phyloP scores from a whole-genome alignment of 140 eudicot species.

The Oenanthe javanica region DNA sequence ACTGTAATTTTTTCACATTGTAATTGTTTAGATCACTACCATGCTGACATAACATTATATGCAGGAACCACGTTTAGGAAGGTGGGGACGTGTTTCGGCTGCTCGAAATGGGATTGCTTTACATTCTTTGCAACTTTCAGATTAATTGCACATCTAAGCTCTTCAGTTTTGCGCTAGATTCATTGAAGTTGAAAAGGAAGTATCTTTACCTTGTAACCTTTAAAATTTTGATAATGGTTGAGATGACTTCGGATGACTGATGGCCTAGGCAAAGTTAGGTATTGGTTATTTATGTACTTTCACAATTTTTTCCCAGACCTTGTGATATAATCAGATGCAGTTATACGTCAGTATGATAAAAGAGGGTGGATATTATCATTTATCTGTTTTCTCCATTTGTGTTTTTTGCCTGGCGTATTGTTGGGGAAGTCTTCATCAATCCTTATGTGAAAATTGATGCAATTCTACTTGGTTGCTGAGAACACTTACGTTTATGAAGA shows the following conservation, averaged over 20 bases:
- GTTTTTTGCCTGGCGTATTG: not conserved
- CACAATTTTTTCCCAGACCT: not conserved
- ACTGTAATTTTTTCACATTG: not conserved
- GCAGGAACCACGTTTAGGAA: constrained; percentile 96
- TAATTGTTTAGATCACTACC: not conserved
- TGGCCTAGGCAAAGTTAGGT: not conserved
- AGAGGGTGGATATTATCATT: not conserved
- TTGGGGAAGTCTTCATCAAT: not conserved
- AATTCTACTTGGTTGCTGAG: not conserved
- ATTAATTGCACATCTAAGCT: not conserved
- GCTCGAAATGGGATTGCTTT: constrained; percentile 76
- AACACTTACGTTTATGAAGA: not conserved
- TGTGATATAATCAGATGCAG: not conserved
- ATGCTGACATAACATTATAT: not conserved
- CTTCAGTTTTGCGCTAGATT: constrained; percentile 13
- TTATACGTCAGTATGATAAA: not conserved
- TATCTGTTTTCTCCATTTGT: not conserved
- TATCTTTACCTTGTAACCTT: not conserved
- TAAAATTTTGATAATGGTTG: constrained; percentile 3
- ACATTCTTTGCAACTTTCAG: constrained; percentile 47
- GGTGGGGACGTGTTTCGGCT: constrained; percentile 70
- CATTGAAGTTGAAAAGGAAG: constrained; percentile 1
- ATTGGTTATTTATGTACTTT: not conserved
- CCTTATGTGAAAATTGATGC: not conserved
- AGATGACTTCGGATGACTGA: not conserved